A percentile compares a stretch with the other conserved stretches of the same genome.
Conservation (phyloP, 208 protist species). For the Phytomonas serpens region DNA sequence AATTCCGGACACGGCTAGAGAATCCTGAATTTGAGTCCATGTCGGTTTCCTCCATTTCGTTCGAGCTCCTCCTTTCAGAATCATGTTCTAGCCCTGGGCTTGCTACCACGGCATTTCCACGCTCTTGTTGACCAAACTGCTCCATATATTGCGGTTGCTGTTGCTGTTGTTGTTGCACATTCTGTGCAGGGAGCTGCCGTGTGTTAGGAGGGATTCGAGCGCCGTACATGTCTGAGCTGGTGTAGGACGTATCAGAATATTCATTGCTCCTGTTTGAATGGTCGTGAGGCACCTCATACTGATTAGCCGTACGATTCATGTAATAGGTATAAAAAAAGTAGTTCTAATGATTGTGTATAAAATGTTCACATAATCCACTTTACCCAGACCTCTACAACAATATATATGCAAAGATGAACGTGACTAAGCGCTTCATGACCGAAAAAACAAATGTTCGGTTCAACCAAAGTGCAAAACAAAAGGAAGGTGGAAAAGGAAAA, state of each 20-base stretch:
- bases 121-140: conserved; percentile 11
- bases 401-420: background rate
- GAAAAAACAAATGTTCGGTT: background rate
- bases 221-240: conserved; percentile 12
- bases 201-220: background rate
- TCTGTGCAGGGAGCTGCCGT: background rate
- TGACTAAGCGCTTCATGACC: background rate
- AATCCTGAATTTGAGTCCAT: background rate
- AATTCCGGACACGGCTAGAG: background rate
- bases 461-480: background rate
- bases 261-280: conserved; percentile 6
- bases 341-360: background rate
- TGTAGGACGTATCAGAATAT: conserved; percentile 20
- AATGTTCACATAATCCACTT: background rate
- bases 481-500: background rate
- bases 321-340: background rate
- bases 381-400: background rate
- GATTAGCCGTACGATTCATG: background rate
- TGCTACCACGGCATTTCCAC: background rate
- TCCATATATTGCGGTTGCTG: conserved; percentile 11
- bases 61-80: background rate
- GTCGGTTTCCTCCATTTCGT: background rate
- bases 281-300: conserved; percentile 5
- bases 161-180: conserved; percentile 1
- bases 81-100: background rate